A percentile compares a stretch with the other conserved stretches of the same genome.
Evolutionary conservation across 2,329 filamentous ascomycete species (phyloP).

Genomic region (Botryotinia calthae): DNA sequence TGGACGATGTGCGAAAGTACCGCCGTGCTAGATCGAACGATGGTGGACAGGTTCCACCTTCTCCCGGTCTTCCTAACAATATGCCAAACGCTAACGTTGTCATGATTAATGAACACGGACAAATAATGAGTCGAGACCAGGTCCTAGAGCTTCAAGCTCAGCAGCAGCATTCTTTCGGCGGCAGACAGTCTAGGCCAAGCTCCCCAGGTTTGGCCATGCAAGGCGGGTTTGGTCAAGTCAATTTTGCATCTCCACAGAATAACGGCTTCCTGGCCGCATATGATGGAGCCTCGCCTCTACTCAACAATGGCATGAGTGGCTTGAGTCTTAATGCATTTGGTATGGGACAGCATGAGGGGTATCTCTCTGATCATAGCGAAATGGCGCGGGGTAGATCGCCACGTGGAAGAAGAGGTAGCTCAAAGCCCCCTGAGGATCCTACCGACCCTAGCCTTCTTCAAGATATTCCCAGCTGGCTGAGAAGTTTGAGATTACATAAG

Average conservation of each 20-base stretch:
- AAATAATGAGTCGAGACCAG: conserved; percentile 81
- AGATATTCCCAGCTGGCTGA: conserved; percentile 94
- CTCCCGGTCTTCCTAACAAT: conserved; percentile 62
- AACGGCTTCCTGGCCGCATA: conserved; percentile 93
- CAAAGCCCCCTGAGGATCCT: conserved; percentile 96
- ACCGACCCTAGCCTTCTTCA: conserved; percentile 87
- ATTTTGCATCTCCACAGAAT: conserved; percentile 84
- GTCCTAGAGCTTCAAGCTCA: conserved; percentile 77
- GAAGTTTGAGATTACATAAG: conserved; percentile 93
- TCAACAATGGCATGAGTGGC: conserved; percentile 69
- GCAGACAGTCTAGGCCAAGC: conserved; percentile 78
- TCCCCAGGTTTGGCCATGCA: conserved; percentile 88
- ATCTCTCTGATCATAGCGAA: conserved; percentile 91
- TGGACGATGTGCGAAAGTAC: conserved; percentile 96
- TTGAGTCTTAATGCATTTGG: conserved; percentile 73
- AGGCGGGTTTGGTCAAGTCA: conserved; percentile 60
- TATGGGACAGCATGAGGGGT: conserved; percentile 71
- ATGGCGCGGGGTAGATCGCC: conserved; percentile 88
- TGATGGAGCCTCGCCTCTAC: conserved; percentile 67
- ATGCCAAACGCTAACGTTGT: conserved; percentile 75
- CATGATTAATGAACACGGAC: conserved; percentile 92
- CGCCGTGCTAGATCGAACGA: conserved; percentile 88
- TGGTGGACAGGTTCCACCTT: conserved; percentile 62
- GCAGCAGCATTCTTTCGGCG: conserved; percentile 53
- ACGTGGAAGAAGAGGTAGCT: conserved; percentile 86